Evolutionary conservation across 2,329 filamentous ascomycete genomes (phyloP).

Genomic region (Xylaria sp.): DNA sequence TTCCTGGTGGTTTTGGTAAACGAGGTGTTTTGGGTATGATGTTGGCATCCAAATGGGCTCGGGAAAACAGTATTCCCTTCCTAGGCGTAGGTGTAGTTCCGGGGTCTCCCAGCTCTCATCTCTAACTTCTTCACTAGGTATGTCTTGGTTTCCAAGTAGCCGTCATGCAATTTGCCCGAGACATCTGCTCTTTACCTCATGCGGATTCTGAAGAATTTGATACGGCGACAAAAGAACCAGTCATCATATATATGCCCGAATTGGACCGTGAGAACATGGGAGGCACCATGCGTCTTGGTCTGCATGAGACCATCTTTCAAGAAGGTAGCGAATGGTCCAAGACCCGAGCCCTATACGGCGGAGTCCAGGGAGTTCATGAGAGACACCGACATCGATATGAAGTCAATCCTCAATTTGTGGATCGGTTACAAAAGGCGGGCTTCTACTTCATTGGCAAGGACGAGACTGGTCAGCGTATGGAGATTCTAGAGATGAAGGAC

Average conservation of each 20-base stretch:
- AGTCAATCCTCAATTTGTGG: slow-evolving; percentile 83
- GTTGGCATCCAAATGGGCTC: slow-evolving; percentile 84
- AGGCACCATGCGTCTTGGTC: slow-evolving; percentile 87
- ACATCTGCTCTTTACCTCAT: slow-evolving; percentile 72
- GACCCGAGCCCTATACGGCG: slow-evolving; percentile 79
- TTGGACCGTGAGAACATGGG: slow-evolving; percentile 70
- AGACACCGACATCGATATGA: slow-evolving; percentile 91
- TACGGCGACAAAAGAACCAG: slow-evolving; percentile 69
- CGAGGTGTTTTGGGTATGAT: slow-evolving; percentile 93
- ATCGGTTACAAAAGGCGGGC: slow-evolving; percentile 73
- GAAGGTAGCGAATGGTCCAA: slow-evolving; percentile 79
- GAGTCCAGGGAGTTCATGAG: slow-evolving; percentile 68
- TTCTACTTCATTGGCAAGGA: slow-evolving; percentile 84
- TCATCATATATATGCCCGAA: slow-evolving; percentile 95
- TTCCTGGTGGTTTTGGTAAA: slow-evolving; percentile 82
- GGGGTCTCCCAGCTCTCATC: neutral
- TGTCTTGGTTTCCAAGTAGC: slow-evolving; percentile 64
- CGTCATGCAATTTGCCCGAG: slow-evolving; percentile 87
- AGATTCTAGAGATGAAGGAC: slow-evolving; percentile 82
- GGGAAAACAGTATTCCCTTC: slow-evolving; percentile 82
- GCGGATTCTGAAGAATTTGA: slow-evolving; percentile 68
- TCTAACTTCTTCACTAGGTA: neutral
- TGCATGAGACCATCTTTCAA: slow-evolving; percentile 80
- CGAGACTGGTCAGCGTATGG: slow-evolving; percentile 81
- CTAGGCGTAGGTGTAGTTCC: slow-evolving; percentile 65